Evolutionary conservation across 768 basidiomycete genomes (phyloP).

Genomic region (Leccinum boreale): DNA sequence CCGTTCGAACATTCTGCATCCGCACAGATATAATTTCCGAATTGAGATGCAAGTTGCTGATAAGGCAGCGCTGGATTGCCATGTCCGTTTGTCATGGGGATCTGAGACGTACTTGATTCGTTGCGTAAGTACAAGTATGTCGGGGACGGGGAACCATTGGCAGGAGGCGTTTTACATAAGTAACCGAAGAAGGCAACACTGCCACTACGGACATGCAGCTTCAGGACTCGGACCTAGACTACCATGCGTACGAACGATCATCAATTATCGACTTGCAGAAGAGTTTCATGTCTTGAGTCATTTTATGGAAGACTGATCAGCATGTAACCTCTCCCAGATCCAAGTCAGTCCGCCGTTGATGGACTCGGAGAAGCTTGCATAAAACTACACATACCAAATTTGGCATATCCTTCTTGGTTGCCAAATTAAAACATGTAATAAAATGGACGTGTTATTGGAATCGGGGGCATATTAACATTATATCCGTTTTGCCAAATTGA

Average conservation of each 20-base stretch:
- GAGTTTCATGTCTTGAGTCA: not conserved
- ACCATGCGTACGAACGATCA: not conserved
- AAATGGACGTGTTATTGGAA: not conserved
- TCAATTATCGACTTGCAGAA: not conserved
- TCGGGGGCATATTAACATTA: not conserved
- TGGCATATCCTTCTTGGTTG: constrained; percentile 14
- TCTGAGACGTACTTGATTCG: not conserved
- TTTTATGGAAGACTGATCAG: not conserved
- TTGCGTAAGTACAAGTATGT: not conserved
- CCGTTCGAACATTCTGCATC: not conserved
- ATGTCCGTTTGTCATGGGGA: not conserved
- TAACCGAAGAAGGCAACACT: not conserved
- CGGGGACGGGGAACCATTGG: not conserved
- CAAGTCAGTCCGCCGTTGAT: not conserved
- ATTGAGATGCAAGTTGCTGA: not conserved
- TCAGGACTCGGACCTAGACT: not conserved
- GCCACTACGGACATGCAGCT: not conserved
- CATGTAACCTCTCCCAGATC: not conserved
- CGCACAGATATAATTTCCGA: not conserved
- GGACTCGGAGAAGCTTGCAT: not conserved
- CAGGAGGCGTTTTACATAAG: not conserved
- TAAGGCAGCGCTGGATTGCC: not conserved
- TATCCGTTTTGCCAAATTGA: not conserved
- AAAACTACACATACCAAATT: constrained; percentile 29
- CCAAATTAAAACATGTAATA: not conserved